Conservation (phyloP, 805 yeast genomes). For the Candida montana region DNA sequence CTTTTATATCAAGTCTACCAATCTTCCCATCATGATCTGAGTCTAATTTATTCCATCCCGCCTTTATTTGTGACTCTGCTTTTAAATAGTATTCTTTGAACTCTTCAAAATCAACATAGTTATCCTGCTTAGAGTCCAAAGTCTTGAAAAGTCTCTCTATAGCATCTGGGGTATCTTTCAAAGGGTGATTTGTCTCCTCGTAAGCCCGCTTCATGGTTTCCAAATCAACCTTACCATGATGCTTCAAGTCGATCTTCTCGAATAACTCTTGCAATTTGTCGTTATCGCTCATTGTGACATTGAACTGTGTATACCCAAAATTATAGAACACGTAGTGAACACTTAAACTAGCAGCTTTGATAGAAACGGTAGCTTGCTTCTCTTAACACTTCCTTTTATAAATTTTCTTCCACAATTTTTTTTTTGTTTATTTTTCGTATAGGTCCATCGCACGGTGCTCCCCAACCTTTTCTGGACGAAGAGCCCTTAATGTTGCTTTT, state of each 20-base stretch:
- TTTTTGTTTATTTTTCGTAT: not conserved
- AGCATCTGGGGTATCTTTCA: conserved; percentile 55
- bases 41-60: conserved; percentile 67
- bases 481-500: too few species aligned
- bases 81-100: conserved; percentile 57
- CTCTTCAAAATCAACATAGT: conserved; percentile 55
- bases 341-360: not conserved
- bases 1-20: conserved; percentile 57
- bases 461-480: too few species aligned
- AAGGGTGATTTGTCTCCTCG: conserved; percentile 50
- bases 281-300: conserved; percentile 7
- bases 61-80: conserved; percentile 67
- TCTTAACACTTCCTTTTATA: too few species aligned
- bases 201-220: conserved; percentile 35
- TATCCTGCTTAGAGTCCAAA: conserved; percentile 54
- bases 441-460: not conserved
- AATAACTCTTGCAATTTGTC: conserved; percentile 29
- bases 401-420: not conserved
- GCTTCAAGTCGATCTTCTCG: conserved; percentile 36
- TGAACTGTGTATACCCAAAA: too few species aligned
- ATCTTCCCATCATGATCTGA: conserved; percentile 68
- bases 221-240: conserved; percentile 33
- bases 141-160: conserved; percentile 51
- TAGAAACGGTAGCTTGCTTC: not conserved
- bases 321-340: not conserved